Base-by-base conservation (phyloP, 164 flowering plant species). In the Saururus chinensis region DNA sequence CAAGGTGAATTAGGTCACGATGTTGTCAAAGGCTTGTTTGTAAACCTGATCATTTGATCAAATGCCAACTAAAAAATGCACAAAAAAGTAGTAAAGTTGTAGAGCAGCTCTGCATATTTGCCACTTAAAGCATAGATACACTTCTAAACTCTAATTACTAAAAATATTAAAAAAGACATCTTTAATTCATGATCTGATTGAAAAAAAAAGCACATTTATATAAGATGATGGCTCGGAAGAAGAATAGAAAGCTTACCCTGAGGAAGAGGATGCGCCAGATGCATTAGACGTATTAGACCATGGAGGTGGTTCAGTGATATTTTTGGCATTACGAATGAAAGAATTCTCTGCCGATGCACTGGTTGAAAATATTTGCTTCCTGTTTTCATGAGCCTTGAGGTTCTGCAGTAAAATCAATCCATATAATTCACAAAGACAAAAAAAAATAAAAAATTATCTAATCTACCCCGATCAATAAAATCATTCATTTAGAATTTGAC, bases 361-460 rank as follows among this genome's bases (percentile, higher is more conserved):
- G 56, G 90, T 74, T 19, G 97, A 91, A 68, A 91, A 91, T 40
- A 91, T 75, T 64, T 86, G 89, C 61, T 76, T 85, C 81, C 98
- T 79, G 48, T 73, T 86, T 70, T 91, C 96, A 74, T 85, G 88
- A 66, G 95, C 98, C 81, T 86, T 91, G 62, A 91, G 81, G 59
- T 86, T 84, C 97, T 88, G 84, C 52, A 45, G 17, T 59, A 25
- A 69, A 51, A 55, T 24, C 17, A 11, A 23, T 14, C 2, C 40
- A 9, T 53, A 22, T 14, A 56, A 30, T 23, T 17, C 40, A 25
- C 16, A 24, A 56, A 41, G n/a, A 19, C 23, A 25, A 4, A 14
- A 41, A 49, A 49, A 13, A 56, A 4, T n/a, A 61, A 60, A 11
- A 53, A 53, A n/a, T n/a, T 9, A 56, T n/a, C 16, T 42, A 63